Evolutionary conservation across 1,139 yeast species (phyloP), one percentile per base, ranked within the genome.

Genomic region (Taphrina communis): DNA sequence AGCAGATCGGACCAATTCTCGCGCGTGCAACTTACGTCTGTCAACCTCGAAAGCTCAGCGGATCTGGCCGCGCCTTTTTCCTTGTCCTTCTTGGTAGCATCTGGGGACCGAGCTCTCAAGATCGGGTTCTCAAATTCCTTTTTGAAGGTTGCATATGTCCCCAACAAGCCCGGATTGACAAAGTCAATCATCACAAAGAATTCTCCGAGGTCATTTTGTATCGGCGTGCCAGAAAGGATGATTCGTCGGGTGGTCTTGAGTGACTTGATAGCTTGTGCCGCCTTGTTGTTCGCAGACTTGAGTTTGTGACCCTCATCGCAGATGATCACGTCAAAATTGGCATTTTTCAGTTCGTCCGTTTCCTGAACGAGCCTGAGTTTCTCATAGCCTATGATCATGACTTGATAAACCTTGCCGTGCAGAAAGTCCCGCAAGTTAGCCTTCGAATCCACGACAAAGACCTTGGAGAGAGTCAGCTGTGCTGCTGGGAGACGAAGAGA

Each of bases 241-340:
- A 94, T 83, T 71, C 99, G 81, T 1, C 71, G 63, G 14, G 55
- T 57, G n/a, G 63, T 57, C 19, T 57, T 57, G 12, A 65, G 58
- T 7, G 61, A 48, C 17, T 51, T 59, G n/a, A 65, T 65, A 12
- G 68, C 68, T 50, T 57, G 63, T 17, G 68, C 68, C 14, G 63
- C 46, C 17, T 57, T 56, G 58, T 57, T 65, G 38, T 57, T 57
- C 50, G 63, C 68, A 11, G 63, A 48, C 74, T 93, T 93, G 72
- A 93, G 81, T 66, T 96, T 82, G 76, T 93, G 98, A 1, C 97
- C 99, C 76, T 95, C 99, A 77, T 95, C 99, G 77, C 99, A 94
- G 0, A 95, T 85, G 51, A 95, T 79, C 31, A 94, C 75, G 75
- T 92, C 98, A 73, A 90, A 85, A 1, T 80, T 78, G 1, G 83